Percentiles rank a stretch among this genome's conserved stretches.
Conservation (phyloP, 2,329 filamentous ascomycete genomes). For the Tolypocladium sp. region DNA sequence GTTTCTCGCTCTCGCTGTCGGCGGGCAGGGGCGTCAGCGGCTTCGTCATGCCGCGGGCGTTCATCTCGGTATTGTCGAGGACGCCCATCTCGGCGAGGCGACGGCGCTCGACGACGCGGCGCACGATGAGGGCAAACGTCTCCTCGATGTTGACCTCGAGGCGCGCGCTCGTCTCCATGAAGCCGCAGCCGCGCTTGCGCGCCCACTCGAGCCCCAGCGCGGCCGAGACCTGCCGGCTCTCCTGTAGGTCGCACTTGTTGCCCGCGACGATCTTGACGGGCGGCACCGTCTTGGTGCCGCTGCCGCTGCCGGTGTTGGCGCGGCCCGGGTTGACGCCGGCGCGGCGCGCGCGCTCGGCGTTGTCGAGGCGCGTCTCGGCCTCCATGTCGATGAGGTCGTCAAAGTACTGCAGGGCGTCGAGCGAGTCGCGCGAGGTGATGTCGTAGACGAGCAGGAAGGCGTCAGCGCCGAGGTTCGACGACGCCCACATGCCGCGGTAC, state of each 20-base stretch:
- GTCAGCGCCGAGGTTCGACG: constrained; percentile 68
- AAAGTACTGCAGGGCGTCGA: constrained; percentile 68
- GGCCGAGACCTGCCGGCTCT: constrained; percentile 59
- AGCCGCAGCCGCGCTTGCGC: constrained; percentile 61
- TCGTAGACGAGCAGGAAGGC: constrained; percentile 84
- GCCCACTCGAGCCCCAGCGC: constrained; percentile 71
- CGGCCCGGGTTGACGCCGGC: constrained; percentile 26
- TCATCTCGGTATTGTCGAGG: constrained; percentile 30
- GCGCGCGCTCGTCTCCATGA: constrained; percentile 82
- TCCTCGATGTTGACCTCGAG: constrained; percentile 85
- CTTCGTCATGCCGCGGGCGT: constrained; percentile 47
- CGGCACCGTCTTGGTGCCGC: constrained; percentile 43
- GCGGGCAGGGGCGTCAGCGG: constrained; percentile 44
- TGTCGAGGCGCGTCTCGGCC: constrained; percentile 58
- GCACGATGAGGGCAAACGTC: constrained; percentile 66
- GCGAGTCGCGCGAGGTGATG: constrained; percentile 61
- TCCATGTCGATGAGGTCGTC: constrained; percentile 80
- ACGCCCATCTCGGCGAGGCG: constrained; percentile 38
- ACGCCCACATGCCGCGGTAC: constrained; percentile 79
- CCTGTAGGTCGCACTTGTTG: constrained; percentile 77
- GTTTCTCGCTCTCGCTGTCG: constrained; percentile 30
- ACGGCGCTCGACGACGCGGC: constrained; percentile 51
- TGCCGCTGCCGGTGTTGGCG: constrained; percentile 18
- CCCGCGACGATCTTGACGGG: constrained; percentile 78
- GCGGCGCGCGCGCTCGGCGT: constrained; percentile 41